Evolutionary conservation across 2,329 filamentous ascomycete genomes (phyloP), one percentile per base, ranked within the genome.

Genomic region (Venturia aucupariae): DNA sequence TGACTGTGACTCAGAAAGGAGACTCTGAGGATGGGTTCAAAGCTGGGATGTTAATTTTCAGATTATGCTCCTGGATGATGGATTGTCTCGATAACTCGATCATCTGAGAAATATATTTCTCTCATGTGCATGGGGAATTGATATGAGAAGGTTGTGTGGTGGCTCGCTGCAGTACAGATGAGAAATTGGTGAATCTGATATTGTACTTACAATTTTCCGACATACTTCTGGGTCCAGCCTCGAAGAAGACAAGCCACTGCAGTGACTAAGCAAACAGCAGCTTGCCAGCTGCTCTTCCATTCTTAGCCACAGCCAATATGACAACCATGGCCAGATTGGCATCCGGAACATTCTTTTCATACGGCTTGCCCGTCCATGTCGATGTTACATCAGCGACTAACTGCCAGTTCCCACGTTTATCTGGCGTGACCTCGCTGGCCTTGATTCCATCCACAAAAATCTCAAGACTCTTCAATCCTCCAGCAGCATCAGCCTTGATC

Each of bases 281-380:
- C 57, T 60, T 42, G 10, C 24, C 57, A 35, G 57, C 39, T 11
- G 35, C 39, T 42, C 57, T 39, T 42, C 57, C 57, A n/a, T 60
- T 60, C 19, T 42, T 60, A 27, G 35, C 57, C 13, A 39, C 39
- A 27, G 57, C 57, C 22, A 60, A n/a, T 5, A 60, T 32, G 7
- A 60, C 39, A 17, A 60, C 22, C 57, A 60, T 60, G 15, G 35
- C 19, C 57, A 24, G 13, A 60, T 35, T 60, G 7, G 39, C 32
- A 27, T 60, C 57, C 2, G 57, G 57, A 19, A 60, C 57, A 41
- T 42, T 39, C 32, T 60, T 60, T 15, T 60, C 57, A 3, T 60
- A 13, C 1, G 57, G 13, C 39, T 42, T 39, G 39, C 57, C 57
- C 5, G 24, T 35, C 57, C 32, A 60, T 15, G 39, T 41, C 57